A percentile compares a stretch with the other conserved stretches of the same genome.
These are phyloP conservation scores for Leishmania tropica DNA, from an alignment of 208 protist genomes.

Conservation along the genomic window DNA sequence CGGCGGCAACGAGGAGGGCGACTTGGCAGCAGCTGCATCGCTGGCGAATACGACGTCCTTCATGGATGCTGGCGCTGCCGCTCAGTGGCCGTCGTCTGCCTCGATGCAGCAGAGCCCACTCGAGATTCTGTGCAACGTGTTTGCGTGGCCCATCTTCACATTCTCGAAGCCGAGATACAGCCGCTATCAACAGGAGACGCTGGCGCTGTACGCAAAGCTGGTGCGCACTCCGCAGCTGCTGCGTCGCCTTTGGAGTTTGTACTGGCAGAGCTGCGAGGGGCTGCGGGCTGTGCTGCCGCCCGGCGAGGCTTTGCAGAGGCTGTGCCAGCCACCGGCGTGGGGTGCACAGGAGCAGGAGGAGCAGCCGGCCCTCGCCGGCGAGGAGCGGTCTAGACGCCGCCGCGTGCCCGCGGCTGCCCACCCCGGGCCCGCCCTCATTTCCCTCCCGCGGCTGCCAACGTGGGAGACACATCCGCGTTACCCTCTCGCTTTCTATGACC, in stretches of 20 bases:
- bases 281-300: conserved; percentile 35
- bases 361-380: background rate
- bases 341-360: conserved; percentile 2
- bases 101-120: conserved; percentile 38
- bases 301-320: conserved; percentile 21
- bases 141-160: conserved; percentile 78
- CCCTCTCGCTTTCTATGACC: conserved; percentile 61
- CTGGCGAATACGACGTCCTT: background rate
- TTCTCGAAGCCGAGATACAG: conserved; percentile 41
- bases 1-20: background rate
- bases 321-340: conserved; percentile 20
- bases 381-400: background rate
- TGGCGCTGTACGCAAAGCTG: conserved; percentile 66
- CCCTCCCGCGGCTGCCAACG: conserved; percentile 23
- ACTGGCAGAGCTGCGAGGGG: conserved; percentile 48
- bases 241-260: conserved; percentile 68
- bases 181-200: conserved; percentile 51
- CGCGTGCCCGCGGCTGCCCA: conserved; percentile 9
- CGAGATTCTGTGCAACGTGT: conserved; percentile 71
- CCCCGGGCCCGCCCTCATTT: background rate
- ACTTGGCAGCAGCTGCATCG: background rate
- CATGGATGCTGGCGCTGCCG: background rate
- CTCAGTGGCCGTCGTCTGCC: conserved; percentile 20
- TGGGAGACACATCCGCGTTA: conserved; percentile 30
- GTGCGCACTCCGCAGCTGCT: conserved; percentile 57